Evolutionary conservation across 2,329 filamentous ascomycete species (phyloP).

Genomic region (Botrytis elliptica): DNA sequence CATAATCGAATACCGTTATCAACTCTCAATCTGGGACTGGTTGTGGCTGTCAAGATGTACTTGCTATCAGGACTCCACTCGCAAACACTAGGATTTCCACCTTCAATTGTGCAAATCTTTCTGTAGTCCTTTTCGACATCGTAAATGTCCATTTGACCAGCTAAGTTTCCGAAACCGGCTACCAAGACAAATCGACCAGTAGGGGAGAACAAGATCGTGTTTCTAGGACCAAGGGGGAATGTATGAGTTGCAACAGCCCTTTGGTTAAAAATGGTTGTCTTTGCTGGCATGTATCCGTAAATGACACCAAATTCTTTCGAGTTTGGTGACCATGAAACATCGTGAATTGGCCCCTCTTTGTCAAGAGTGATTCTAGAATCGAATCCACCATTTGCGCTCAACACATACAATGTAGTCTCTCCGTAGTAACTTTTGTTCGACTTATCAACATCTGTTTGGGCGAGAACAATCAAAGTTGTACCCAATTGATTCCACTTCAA

Average conservation of each 20-base stretch:
- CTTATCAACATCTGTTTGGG: slow-evolving; percentile 97
- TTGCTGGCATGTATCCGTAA: slow-evolving; percentile 98
- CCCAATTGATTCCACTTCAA: slow-evolving; percentile 96
- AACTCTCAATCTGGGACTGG: slow-evolving; percentile 88
- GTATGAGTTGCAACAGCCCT: slow-evolving; percentile 78
- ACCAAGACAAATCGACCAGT: slow-evolving; percentile 90
- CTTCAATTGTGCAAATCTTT: slow-evolving; percentile 92
- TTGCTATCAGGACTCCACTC: slow-evolving; percentile 96
- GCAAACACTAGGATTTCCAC: slow-evolving; percentile 92
- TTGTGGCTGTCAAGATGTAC: slow-evolving; percentile 96
- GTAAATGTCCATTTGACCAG: slow-evolving; percentile 96
- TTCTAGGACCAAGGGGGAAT: slow-evolving; percentile 84
- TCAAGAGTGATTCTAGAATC: slow-evolving; percentile 90
- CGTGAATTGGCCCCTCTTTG: slow-evolving; percentile 96
- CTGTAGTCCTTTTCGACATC: slow-evolving; percentile 91
- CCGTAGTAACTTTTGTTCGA: slow-evolving; percentile 99
- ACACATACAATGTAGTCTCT: slow-evolving; percentile 93
- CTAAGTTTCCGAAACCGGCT: slow-evolving; percentile 94
- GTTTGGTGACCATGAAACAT: slow-evolving; percentile 97
- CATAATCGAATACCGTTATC: slow-evolving; percentile 96
- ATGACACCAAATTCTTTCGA: slow-evolving; percentile 97
- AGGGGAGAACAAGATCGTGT: slow-evolving; percentile 93
- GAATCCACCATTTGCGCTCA: slow-evolving; percentile 87
- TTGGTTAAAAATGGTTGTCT: slow-evolving; percentile 96
- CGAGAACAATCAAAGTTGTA: slow-evolving; percentile 88